phyloP scores from a whole-genome alignment of 768 basidiomycete genomes.

The Leccinum obscurum region DNA sequence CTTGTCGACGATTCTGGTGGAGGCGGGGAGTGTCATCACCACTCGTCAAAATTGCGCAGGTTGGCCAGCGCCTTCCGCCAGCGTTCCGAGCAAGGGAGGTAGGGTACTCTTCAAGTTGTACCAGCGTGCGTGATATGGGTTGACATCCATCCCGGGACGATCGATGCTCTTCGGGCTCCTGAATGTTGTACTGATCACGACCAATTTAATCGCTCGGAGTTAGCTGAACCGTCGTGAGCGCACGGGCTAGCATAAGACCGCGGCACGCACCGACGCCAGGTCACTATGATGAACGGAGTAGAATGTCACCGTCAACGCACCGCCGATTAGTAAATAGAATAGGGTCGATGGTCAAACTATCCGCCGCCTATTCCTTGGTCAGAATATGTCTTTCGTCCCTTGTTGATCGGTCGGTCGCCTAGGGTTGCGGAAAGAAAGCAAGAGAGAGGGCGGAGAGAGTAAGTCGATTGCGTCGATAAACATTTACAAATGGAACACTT shows the following conservation, averaged over 20 bases:
- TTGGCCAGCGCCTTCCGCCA: background rate
- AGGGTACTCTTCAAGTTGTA: background rate
- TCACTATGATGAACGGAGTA: background rate
- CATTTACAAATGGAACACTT: background rate
- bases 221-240: background rate
- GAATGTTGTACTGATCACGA: background rate
- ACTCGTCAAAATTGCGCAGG: background rate
- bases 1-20: background rate
- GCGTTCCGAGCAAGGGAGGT: background rate
- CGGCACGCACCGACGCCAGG: background rate
- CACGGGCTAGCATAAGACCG: background rate
- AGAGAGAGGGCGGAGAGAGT: background rate
- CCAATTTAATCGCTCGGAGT: background rate
- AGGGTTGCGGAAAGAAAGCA: background rate
- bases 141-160: background rate
- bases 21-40: background rate
- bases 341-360: background rate
- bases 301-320: background rate
- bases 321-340: background rate
- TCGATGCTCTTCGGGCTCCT: background rate
- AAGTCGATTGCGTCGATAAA: background rate
- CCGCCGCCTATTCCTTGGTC: background rate
- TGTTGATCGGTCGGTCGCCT: background rate
- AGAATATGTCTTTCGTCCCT: background rate
- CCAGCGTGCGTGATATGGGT: background rate